Evolutionary conservation across 768 basidiomycete genomes (phyloP), one percentile per base, ranked within the genome.

Genomic region (Grammothele lineata): DNA sequence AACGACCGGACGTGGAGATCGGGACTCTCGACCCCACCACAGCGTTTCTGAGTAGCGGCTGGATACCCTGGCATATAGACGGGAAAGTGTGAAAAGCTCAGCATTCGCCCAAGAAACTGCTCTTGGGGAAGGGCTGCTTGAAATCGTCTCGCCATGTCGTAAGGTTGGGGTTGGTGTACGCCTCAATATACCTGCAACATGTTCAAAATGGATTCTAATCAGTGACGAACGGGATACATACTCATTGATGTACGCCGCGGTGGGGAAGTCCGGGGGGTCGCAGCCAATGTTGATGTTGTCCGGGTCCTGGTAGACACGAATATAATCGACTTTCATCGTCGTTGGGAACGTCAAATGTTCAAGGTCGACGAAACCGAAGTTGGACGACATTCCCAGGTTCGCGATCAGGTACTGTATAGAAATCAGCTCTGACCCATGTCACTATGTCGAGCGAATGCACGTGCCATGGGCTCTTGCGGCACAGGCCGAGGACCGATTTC

Each of bases 401-500:
- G 67, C 53, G 43, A 85, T 67, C 56, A 81, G 71, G 44, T 80
- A 77, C 75, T 78, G 40, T 22, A 40, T 23, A n/a, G 24, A 12
- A 14, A 3, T 14, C 21, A 34, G 25, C 4, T 48, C 38, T 45
- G 19, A 17, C 10, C 7, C 4, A 3, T 5, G 6, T 18, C 35
- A 27, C 22, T 2, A 6, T 10, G 33, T 4, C 1, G 26, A 37
- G n/a, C n/a, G n/a, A n/a, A n/a, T 8, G 9, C 14, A 14, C 49
- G 88, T 59, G 85, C 85, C 85, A 93, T 82, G 2, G 92, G 92
- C 62, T 95, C 92, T 55, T 86, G 81, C 0, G 92, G 78, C 36
- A 94, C 70, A 12, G 87, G 81, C 48, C 92, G 72, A 33, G 78
- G 73, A 11, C 80, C 66, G 47, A 92, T 87, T 53, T 87, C 69